These are phyloP conservation scores for Porogramme epimiltina DNA, from an alignment of 1,284 basidiomycete species.

Conservation along the genomic window DNA sequence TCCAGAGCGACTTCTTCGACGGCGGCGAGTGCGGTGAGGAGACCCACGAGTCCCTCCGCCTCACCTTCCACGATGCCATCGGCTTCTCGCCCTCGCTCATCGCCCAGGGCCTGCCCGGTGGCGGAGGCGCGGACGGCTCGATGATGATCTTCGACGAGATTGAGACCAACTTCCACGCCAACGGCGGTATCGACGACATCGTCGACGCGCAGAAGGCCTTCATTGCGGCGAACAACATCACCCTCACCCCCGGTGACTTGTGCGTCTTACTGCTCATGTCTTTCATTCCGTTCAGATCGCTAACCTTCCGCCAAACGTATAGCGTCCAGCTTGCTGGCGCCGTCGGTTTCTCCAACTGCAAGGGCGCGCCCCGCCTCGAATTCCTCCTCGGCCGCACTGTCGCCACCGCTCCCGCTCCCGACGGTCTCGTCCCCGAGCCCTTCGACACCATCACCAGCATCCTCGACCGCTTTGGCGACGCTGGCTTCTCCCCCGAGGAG, in stretches of 20 bases:
- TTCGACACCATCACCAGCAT: constrained; percentile 39
- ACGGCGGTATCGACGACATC: constrained; percentile 25
- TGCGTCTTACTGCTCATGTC: constrained; percentile 9
- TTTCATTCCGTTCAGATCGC: neutral
- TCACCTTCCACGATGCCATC: constrained; percentile 4
- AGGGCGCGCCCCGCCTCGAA: constrained; percentile 40
- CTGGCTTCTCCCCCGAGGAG: constrained; percentile 28
- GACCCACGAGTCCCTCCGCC: constrained; percentile 3
- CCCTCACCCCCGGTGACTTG: constrained; percentile 28
- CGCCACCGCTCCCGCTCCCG: constrained; percentile 30
- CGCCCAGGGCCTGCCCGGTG: constrained; percentile 9
- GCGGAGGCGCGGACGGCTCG: constrained; percentile 34
- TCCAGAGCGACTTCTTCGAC: constrained; percentile 29
- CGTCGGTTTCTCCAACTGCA: constrained; percentile 42
- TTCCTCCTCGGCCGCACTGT: constrained; percentile 35
- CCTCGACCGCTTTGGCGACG: constrained; percentile 42
- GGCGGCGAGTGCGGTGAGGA: constrained; percentile 2
- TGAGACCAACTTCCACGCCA: constrained; percentile 4
- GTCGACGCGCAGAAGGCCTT: constrained; percentile 23
- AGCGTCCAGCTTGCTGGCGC: constrained; percentile 43
- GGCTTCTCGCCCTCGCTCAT: neutral
- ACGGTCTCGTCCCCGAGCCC: constrained; percentile 39
- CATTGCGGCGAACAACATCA: constrained; percentile 22
- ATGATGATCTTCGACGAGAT: constrained; percentile 24
- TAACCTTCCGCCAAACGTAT: neutral